These are phyloP conservation scores for Amanita exitialis DNA, from an alignment of 768 basidiomycete genomes.

Conservation along the genomic window DNA sequence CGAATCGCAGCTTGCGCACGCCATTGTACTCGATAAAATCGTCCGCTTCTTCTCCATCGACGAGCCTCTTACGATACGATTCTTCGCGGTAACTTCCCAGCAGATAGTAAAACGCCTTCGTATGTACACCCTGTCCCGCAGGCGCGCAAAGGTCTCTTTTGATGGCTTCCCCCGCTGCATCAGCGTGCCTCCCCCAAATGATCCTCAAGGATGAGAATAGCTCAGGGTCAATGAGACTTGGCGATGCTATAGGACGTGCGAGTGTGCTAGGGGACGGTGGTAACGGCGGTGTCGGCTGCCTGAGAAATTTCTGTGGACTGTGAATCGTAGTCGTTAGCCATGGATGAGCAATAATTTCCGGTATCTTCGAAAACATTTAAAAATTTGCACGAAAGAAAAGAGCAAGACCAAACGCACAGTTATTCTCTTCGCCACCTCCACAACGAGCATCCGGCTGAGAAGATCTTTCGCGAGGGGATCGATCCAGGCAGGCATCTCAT, in stretches of 20 bases:
- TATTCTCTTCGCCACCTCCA: conserved; percentile 73
- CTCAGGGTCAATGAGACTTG: conserved; percentile 64
- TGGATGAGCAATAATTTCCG: conserved; percentile 77
- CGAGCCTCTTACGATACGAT: conserved; percentile 30
- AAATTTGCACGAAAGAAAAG: conserved; percentile 1
- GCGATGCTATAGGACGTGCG: conserved; percentile 59
- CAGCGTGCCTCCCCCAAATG: conserved; percentile 74
- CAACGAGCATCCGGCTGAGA: conserved; percentile 78
- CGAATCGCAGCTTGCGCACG: conserved; percentile 21
- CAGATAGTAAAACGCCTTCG: conserved; percentile 86
- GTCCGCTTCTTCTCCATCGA: conserved; percentile 29
- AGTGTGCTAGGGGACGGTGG: conserved; percentile 62
- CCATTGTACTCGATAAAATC: conserved; percentile 19
- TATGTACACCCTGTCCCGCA: conserved; percentile 58
- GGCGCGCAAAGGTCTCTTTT: conserved; percentile 60
- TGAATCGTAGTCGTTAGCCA: conserved; percentile 57
- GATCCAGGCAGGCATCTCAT: conserved; percentile 72
- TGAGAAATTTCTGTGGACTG: conserved; percentile 21
- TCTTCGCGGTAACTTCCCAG: conserved; percentile 68
- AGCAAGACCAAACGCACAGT: conserved; percentile 40
- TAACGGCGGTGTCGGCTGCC: conserved; percentile 24
- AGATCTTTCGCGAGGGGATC: conserved; percentile 82
- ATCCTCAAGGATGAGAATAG: conserved; percentile 70
- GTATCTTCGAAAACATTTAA: conserved; percentile 46
- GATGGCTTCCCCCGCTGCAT: conserved; percentile 41